Percentiles rank a stretch among this genome's conserved stretches.
Conservation (phyloP, 441 rosid species). For the Corymbia calophylla region DNA sequence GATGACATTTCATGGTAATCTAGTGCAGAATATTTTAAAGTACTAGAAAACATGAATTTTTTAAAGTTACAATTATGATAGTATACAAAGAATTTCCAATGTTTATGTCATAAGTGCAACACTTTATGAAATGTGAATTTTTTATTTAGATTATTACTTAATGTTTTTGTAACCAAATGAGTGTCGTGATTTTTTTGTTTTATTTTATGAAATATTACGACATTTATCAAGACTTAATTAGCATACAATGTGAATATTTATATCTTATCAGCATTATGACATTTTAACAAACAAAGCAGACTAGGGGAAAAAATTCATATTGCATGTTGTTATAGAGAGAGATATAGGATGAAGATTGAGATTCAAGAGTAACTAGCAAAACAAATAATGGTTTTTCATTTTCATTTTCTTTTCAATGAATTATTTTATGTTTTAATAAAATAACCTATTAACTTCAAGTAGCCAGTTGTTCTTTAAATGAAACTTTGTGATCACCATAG, state of each 20-base stretch:
- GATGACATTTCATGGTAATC: neutral
- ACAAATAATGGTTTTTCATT: neutral
- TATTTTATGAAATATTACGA: neutral
- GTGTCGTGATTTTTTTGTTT: no score
- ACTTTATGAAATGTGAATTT: neutral
- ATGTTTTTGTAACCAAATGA: no score
- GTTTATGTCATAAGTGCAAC: neutral
- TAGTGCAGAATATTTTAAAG: no score
- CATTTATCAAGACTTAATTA: neutral
- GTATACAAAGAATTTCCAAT: neutral
- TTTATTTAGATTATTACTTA: no score
- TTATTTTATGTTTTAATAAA: neutral
- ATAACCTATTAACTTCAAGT: neutral
- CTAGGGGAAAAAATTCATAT: neutral
- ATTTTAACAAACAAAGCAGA: neutral
- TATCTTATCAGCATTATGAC: neutral
- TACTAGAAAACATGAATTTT: no score
- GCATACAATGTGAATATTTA: neutral
- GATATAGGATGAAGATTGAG: neutral
- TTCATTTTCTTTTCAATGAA: neutral
- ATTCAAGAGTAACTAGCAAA: neutral
- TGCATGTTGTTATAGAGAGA: neutral
- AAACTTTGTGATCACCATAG: neutral
- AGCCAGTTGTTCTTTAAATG: neutral
- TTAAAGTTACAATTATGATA: neutral